Percentiles rank a stretch among this genome's conserved stretches.
phyloP scores from a whole-genome alignment of 345 rosid species.

The Gynandropsis gynandra region DNA sequence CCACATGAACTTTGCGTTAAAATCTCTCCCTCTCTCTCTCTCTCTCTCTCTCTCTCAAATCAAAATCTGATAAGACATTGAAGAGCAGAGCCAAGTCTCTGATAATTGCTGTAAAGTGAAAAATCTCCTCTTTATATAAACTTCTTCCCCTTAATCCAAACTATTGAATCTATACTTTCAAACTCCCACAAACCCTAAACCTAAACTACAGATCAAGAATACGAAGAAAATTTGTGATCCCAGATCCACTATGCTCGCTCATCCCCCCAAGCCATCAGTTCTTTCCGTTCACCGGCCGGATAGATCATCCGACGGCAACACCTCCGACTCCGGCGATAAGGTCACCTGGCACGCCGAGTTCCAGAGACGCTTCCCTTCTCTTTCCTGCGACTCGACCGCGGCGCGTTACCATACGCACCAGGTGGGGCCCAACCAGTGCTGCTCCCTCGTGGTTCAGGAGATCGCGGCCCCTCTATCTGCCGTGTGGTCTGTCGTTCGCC shows the following conservation, averaged over 20 bases:
- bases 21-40: slow-evolving; percentile 20
- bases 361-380: slow-evolving; percentile 36
- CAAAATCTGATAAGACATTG: neutral
- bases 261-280: neutral
- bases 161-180: slow-evolving; percentile 14
- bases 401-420: slow-evolving; percentile 40
- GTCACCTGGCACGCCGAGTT: slow-evolving; percentile 24
- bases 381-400: slow-evolving; percentile 26
- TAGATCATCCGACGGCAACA: slow-evolving; percentile 19
- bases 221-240: neutral
- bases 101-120: slow-evolving; percentile 30
- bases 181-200: slow-evolving; percentile 2
- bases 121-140: slow-evolving; percentile 12
- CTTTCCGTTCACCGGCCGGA: neutral
- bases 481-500: slow-evolving; percentile 72
- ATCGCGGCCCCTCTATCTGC: slow-evolving; percentile 54
- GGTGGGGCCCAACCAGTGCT: slow-evolving; percentile 52
- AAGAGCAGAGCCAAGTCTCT: slow-evolving; percentile 23
- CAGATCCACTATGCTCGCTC: slow-evolving; percentile 11
- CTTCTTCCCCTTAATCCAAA: slow-evolving; percentile 3
- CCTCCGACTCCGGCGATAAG: slow-evolving; percentile 20
- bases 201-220: slow-evolving; percentile 13
- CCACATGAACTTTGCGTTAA: slow-evolving; percentile 34
- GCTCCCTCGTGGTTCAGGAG: slow-evolving; percentile 52
- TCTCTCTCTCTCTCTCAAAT: neutral